Base-by-base conservation (phyloP, 148 eudicot genomes). In the Cornus suecica region DNA sequence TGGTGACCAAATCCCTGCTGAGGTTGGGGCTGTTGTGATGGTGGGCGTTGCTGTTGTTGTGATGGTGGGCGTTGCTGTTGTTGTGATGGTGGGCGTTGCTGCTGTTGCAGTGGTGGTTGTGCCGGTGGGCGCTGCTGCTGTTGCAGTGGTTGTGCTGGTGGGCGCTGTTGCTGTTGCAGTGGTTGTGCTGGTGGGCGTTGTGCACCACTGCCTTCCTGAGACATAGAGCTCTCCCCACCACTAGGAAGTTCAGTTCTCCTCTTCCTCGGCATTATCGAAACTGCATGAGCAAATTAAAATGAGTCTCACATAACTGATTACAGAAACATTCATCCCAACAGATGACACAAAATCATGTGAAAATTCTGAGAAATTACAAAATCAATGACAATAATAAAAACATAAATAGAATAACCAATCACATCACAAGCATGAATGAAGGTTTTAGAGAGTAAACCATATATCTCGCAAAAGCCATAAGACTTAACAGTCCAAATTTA, bases 241-340 rank as follows among this genome's bases (percentile, higher is more conserved):
- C 86, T 86, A 75, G 89, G 76, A 58, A 82, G 88, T 23, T 84
- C 94, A 45, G 86, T 83, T 82, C 92, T 86, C 89, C 87, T 90
- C 90, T 92, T 94, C 86, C 93, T 92, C 83, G 83, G 95, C 98
- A 94, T 94, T 63, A 22, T 82, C 23, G 29, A 51, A 86, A 66
- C 97, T 86, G 84, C 24, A 70, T 30, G 13, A 29, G 30, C 3
- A 24, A 11, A 30, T 65, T 9, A 6, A 1, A 8, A 10, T 4
- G 10, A 37, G 3, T 37, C 3, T 37, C 10, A 11, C 2, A 9
- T 58, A 5, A 8, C 62, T 58, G 8, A 58, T 14, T 4, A 58
- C 22, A 11, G 15, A 48, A 48, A 48, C 18, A 52, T 22, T 58
- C 62, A 58, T 18, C 62, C 4, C 25, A 54, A 54, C 2, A 15